phyloP scores from a whole-genome alignment of 1,284 basidiomycete species.

The Ustilago hordei region DNA sequence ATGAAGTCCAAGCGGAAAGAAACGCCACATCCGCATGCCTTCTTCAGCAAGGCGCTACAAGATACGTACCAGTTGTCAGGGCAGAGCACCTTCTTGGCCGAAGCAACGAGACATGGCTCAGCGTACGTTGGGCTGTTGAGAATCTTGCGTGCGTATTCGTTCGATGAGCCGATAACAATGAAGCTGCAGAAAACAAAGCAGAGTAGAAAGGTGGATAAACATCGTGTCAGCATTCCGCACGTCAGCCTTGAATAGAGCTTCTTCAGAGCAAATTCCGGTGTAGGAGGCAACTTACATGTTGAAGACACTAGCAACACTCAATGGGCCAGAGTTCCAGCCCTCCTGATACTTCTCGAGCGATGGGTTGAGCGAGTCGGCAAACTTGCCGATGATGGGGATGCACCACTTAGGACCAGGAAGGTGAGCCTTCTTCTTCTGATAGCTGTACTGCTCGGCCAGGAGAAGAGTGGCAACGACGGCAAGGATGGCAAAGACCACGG shows the following conservation, averaged over 20 bases:
- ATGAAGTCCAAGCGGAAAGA: too few relatives aligned
- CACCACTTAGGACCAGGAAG: conserved; percentile 68
- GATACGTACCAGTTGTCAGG: conserved; percentile 84
- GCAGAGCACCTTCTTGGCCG: conserved; percentile 87
- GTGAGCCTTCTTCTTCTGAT: conserved; percentile 61
- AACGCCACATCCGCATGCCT: conserved; percentile 2
- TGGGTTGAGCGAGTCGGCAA: conserved; percentile 67
- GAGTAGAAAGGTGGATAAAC: not conserved
- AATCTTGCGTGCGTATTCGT: conserved; percentile 67
- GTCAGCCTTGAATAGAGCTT: not conserved
- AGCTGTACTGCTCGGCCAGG: conserved; percentile 60
- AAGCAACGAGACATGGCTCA: conserved; percentile 87
- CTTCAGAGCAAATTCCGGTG: not conserved
- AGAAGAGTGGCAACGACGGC: conserved; percentile 55
- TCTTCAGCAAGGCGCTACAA: not conserved
- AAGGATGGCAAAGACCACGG: conserved; percentile 57
- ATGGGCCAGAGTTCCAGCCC: conserved; percentile 68
- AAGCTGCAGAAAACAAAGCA: conserved; percentile 45
- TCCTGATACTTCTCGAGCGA: conserved; percentile 67
- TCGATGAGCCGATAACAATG: conserved; percentile 68
- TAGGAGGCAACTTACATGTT: conserved; percentile 55
- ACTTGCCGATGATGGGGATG: conserved; percentile 69
- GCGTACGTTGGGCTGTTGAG: conserved; percentile 67
- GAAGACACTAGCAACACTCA: conserved; percentile 69
- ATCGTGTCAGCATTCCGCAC: conserved; percentile 12